Base-by-base conservation (phyloP, 371 early-diverging fungal species). In the Mortierella sp. region DNA sequence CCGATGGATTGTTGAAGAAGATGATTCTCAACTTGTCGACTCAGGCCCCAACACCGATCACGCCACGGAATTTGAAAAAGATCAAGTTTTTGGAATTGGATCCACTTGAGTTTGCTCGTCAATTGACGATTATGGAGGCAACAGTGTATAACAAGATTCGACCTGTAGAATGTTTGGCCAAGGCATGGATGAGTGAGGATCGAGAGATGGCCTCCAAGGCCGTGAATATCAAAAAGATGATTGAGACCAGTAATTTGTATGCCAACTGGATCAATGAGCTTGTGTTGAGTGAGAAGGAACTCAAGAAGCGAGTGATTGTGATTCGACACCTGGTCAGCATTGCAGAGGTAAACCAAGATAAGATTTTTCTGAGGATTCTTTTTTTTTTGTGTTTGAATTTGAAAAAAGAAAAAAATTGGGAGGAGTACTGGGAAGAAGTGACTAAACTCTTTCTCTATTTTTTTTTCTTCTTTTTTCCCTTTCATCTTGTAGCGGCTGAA, bases 41-140 rank as follows among this genome's bases (percentile, higher is more conserved):
- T 2, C 85, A 84, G 29, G 87, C 91, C 58, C 92, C 86, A 64
- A 84, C 81, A 47, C 89, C 94, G 3, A 91, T 94, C 48, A 72
- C 92, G 43, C 95, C 94, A 1, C 88, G 87, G 57, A 87, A 86
- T 61, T 65, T 92, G 66, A 86, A 86, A 45, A 84, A 84, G 46
- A 72, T 94, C 66, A 89, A 86, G 59, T 85, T 98, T 28, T 63
- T 91, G 51, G 97, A 98, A 57, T 81, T 97, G 21, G 96, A 97
- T 76, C 94, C 98, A 1, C 74, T 95, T 23, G 99, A 99, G 80
- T 66, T 98, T 29, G 97, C 98, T 0, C 87, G 99, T 14, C 98
- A 99, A 81, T 76, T 99, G 61, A 97, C 96, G 1, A 83, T 98
- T 56, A 89, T 96, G 64, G 96, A 97, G 70, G 91, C 89, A 19